Evolutionary conservation across 2,329 filamentous ascomycete genomes (phyloP).

Genomic region (Annulohypoxylon truncatum): DNA sequence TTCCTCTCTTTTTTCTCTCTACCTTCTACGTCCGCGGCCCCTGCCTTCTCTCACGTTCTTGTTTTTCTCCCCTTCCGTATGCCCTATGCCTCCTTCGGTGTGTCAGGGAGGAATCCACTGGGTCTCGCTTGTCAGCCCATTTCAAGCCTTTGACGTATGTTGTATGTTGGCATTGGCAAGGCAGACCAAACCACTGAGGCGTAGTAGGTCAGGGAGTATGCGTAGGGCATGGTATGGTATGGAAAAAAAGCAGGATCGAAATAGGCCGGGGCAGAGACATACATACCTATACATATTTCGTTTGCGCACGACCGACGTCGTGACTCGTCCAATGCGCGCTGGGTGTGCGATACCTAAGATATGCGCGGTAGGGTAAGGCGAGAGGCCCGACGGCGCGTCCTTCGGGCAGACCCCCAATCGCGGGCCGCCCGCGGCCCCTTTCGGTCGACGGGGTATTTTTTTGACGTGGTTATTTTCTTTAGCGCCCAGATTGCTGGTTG

Average conservation of each 20-base stretch:
- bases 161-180: too few relatives aligned
- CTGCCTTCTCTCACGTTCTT: constrained; percentile 5
- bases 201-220: neutral
- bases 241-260: constrained; percentile 3
- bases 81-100: constrained; percentile 36
- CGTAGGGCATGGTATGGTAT: too few relatives aligned
- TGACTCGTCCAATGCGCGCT: constrained; percentile 8
- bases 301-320: too few relatives aligned
- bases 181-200: neutral
- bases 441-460: constrained; percentile 21
- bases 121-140: constrained; percentile 20
- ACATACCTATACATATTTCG: neutral
- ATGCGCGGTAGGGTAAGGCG: constrained; percentile 32
- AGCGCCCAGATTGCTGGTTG: neutral
- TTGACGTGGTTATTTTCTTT: constrained; percentile 37
- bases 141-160: constrained; percentile 22
- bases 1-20: neutral
- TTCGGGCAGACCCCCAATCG: constrained; percentile 41
- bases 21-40: neutral
- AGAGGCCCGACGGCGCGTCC: constrained; percentile 36
- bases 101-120: constrained; percentile 34
- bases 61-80: neutral
- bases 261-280: neutral
- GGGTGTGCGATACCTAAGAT: constrained; percentile 34
- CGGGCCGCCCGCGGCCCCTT: constrained; percentile 33